Conservation (phyloP, 2,329 filamentous ascomycete genomes). For the Aspergillus puulaauensis region DNA sequence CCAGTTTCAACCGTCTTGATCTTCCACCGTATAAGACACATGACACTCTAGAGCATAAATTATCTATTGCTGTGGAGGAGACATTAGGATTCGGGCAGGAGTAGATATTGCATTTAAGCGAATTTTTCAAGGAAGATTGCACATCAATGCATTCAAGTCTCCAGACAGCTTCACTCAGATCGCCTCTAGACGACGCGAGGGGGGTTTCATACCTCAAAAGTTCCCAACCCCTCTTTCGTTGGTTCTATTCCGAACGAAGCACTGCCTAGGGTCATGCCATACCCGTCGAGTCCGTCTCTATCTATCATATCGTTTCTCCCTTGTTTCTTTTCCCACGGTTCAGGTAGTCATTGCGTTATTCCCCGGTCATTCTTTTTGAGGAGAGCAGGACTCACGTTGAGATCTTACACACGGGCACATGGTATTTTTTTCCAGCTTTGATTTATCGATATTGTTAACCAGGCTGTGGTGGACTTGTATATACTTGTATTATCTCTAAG, state of each 20-base stretch:
- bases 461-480: conserved; percentile 12
- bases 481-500: conserved; percentile 14
- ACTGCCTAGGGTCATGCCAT: conserved; percentile 4
- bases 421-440: conserved; percentile 10
- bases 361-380: conserved; percentile 9
- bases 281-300: conserved; percentile 2
- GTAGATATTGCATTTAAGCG: conserved; percentile 49
- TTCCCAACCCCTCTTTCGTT: neutral
- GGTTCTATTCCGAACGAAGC: neutral
- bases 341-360: conserved; percentile 5
- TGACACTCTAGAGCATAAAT: conserved; percentile 81
- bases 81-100: conserved; percentile 99
- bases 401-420: conserved; percentile 2
- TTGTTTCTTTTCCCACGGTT: neutral
- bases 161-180: neutral
- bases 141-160: conserved; percentile 3
- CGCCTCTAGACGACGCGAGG: neutral
- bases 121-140: conserved; percentile 10
- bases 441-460: conserved; percentile 7
- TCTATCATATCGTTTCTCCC: neutral
- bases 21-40: conserved; percentile 88
- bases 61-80: conserved; percentile 96
- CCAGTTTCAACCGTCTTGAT: conserved; percentile 94
- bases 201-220: neutral
- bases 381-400: conserved; percentile 1